These are phyloP conservation scores for Alloteropsis angusta DNA, from an alignment of 202 grass and related monocot genomes.

Conservation along the genomic window DNA sequence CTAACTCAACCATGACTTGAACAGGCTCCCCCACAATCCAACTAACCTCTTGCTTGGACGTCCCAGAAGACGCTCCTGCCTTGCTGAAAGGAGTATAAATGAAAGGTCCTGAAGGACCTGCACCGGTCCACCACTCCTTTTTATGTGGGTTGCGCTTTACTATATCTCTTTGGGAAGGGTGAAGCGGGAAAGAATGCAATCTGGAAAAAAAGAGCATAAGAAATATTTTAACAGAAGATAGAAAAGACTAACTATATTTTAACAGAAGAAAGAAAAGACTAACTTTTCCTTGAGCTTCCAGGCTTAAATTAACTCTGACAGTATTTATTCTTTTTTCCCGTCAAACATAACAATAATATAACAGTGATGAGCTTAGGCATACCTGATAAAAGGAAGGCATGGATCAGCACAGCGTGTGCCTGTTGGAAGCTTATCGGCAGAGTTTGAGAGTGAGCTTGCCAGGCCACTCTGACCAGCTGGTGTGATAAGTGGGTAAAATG, in stretches of 20 bases:
- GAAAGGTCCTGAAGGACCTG: constrained; percentile 85
- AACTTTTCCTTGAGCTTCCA: neutral
- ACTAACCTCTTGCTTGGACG: constrained; percentile 61
- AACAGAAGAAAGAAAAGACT: too few relatives aligned
- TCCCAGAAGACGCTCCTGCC: constrained; percentile 36
- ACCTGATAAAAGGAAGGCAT: constrained; percentile 97
- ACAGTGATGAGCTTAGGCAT: constrained; percentile 5
- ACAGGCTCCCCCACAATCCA: constrained; percentile 97
- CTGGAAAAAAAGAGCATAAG: constrained; percentile 29
- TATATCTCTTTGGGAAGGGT: constrained; percentile 90
- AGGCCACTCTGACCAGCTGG: constrained; percentile 92
- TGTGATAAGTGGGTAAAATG: constrained; percentile 97
- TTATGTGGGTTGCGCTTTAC: constrained; percentile 84
- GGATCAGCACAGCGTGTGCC: constrained; percentile 94
- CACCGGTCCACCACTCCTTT: constrained; percentile 97
- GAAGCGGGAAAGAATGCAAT: constrained; percentile 89
- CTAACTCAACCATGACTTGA: constrained; percentile 96
- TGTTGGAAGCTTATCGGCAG: constrained; percentile 78
- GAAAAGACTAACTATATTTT: too few relatives aligned
- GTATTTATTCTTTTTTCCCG: neutral
- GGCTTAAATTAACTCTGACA: neutral
- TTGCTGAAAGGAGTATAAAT: constrained; percentile 98
- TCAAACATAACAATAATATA: constrained; percentile 7
- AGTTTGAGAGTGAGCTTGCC: constrained; percentile 81
- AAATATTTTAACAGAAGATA: constrained; percentile 5